phyloP scores from a whole-genome alignment of 805 yeast species.

The Saccharomycopsis capsularis region DNA sequence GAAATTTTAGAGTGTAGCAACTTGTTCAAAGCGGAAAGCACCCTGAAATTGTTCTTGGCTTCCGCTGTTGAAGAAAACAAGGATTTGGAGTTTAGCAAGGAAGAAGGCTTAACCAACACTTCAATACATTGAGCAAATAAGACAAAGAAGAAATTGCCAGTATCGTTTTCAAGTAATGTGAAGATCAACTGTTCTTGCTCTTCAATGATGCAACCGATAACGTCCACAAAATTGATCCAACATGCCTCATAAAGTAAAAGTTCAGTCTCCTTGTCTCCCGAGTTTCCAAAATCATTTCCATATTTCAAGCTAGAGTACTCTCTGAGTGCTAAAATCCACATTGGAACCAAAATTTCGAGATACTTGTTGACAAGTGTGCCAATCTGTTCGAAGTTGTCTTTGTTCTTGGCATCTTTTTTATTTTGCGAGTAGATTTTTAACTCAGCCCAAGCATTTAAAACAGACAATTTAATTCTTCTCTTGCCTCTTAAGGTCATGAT shows the following conservation, averaged over 20 bases:
- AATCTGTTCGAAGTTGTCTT: slow-evolving; percentile 36
- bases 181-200: slow-evolving; percentile 39
- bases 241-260: slow-evolving; percentile 40
- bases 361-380: slow-evolving; percentile 47
- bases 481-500: slow-evolving; percentile 39
- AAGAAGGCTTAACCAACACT: slow-evolving; percentile 45
- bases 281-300: slow-evolving; percentile 28
- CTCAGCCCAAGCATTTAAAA: slow-evolving; percentile 70
- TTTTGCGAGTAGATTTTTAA: slow-evolving; percentile 33
- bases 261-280: slow-evolving; percentile 29
- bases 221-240: slow-evolving; percentile 77
- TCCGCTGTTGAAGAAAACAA: slow-evolving; percentile 21
- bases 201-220: slow-evolving; percentile 58
- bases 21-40: slow-evolving; percentile 45
- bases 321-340: slow-evolving; percentile 72
- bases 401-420: slow-evolving; percentile 20
- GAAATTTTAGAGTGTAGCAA: slow-evolving; percentile 52
- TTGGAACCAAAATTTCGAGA: slow-evolving; percentile 52
- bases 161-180: slow-evolving; percentile 47
- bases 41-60: slow-evolving; percentile 27
- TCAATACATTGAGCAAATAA: slow-evolving; percentile 81
- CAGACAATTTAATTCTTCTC: slow-evolving; percentile 49
- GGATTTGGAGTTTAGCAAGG: slow-evolving; percentile 18
- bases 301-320: slow-evolving; percentile 68
- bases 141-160: slow-evolving; percentile 64